Evolutionary conservation across 441 rosid genomes (phyloP).

Genomic region (Croton laevigatus): DNA sequence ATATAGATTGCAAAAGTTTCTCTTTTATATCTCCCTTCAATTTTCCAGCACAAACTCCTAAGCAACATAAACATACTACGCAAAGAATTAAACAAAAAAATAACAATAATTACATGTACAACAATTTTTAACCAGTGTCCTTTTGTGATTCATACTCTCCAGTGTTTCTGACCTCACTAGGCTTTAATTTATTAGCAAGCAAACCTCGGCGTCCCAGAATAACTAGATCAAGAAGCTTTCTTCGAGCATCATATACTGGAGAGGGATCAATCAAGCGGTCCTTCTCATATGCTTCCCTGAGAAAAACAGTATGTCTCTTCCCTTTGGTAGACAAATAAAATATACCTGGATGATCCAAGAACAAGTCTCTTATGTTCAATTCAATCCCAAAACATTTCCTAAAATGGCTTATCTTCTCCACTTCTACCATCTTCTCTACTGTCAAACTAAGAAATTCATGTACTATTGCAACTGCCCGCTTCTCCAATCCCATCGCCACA

Average conservation of each 20-base stretch:
- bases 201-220: constrained; percentile 58
- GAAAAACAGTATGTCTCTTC: constrained; percentile 70
- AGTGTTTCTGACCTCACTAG: constrained; percentile 10
- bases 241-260: constrained; percentile 62
- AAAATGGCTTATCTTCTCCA: constrained; percentile 86
- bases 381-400: constrained; percentile 72
- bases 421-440: constrained; percentile 87
- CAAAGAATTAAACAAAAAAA: too few species aligned
- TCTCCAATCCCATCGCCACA: constrained; percentile 51
- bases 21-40: too few species aligned
- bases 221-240: constrained; percentile 80
- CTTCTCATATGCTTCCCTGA: constrained; percentile 82
- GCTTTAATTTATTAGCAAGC: constrained; percentile 28
- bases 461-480: constrained; percentile 66
- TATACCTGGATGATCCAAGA: constrained; percentile 87
- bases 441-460: constrained; percentile 81
- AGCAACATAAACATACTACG: too few species aligned
- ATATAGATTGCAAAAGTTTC: too few species aligned
- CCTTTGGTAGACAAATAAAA: constrained; percentile 83
- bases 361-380: constrained; percentile 69
- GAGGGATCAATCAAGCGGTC: constrained; percentile 59
- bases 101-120: too few species aligned
- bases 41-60: too few species aligned
- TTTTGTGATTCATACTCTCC: constrained; percentile 28
- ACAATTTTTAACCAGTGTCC: constrained; percentile 12